phyloP scores from a whole-genome alignment of 768 basidiomycete genomes.

The Gloeostereum incarnatum region DNA sequence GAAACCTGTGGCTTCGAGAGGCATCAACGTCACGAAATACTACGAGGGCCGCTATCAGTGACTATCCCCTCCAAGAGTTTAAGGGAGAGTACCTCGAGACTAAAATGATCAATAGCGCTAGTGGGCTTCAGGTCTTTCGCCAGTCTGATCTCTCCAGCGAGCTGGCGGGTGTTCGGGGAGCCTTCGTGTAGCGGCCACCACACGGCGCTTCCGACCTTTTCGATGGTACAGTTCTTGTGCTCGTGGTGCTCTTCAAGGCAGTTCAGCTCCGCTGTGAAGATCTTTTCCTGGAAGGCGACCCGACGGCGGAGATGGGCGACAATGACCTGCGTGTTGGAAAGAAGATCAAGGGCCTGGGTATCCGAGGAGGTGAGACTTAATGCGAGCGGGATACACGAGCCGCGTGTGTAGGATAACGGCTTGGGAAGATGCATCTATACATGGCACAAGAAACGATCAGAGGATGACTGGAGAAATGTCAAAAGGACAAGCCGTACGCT shows the following conservation, averaged over 20 bases:
- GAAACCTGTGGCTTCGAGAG: conserved; percentile 1
- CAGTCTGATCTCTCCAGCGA: conserved; percentile 6
- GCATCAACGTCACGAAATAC: background rate
- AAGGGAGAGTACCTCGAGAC: conserved; percentile 1
- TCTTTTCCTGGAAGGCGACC: conserved; percentile 2
- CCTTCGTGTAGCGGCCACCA: conserved; percentile 3
- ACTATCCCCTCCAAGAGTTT: background rate
- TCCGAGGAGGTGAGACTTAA: conserved; percentile 5
- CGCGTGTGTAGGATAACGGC: conserved; percentile 10
- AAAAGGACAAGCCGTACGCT: conserved; percentile 14
- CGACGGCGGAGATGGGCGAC: conserved; percentile 4
- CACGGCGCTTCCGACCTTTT: background rate
- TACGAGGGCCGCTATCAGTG: background rate
- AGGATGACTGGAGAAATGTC: background rate
- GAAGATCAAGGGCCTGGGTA: conserved; percentile 6
- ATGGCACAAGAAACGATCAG: background rate
- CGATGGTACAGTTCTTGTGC: background rate
- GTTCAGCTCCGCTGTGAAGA: background rate
- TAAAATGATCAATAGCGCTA: conserved; percentile 2
- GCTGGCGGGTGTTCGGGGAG: background rate
- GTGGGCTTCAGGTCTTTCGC: conserved; percentile 7
- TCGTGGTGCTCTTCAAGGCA: background rate
- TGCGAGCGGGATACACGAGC: conserved; percentile 7
- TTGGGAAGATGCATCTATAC: background rate
- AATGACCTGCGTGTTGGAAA: conserved; percentile 4